Conservation (phyloP, 2,329 filamentous ascomycete genomes). For the Pseudogymnoascus sp. region DNA sequence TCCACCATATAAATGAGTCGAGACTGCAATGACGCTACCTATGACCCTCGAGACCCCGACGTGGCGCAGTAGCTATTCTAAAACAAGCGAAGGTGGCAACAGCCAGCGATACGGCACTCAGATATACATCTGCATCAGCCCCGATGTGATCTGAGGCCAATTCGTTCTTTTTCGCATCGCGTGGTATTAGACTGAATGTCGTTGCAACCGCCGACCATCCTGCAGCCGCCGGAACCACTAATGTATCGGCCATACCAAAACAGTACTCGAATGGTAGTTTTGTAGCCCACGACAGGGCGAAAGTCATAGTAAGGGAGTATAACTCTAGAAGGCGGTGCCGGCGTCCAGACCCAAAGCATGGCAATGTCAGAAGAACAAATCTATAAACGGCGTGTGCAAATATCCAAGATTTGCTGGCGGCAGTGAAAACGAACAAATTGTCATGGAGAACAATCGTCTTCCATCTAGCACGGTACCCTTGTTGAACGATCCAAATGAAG, state of each 20-base stretch:
- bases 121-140: slow-evolving; percentile 12
- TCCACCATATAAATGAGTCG: slow-evolving; percentile 2
- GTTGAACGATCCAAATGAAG: slow-evolving; percentile 15
- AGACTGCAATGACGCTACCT: slow-evolving; percentile 9
- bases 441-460: slow-evolving; percentile 19
- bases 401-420: slow-evolving; percentile 23
- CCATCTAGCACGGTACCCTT: slow-evolving; percentile 16
- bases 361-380: slow-evolving; percentile 22
- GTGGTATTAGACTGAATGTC: slow-evolving; percentile 15
- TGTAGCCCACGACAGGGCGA: slow-evolving; percentile 11
- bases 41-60: slow-evolving; percentile 6
- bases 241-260: slow-evolving; percentile 16
- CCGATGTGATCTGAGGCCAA: slow-evolving; percentile 12
- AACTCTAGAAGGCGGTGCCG: slow-evolving; percentile 21
- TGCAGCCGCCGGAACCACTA: slow-evolving; percentile 14
- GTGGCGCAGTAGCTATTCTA: slow-evolving; percentile 13
- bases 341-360: slow-evolving; percentile 21
- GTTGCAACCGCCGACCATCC: slow-evolving; percentile 15
- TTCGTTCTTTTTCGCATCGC: slow-evolving; percentile 12
- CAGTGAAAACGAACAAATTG: slow-evolving; percentile 21
- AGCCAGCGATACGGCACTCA: slow-evolving; percentile 13
- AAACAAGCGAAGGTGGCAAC: slow-evolving; percentile 15
- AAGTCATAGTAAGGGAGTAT: slow-evolving; percentile 17
- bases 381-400: slow-evolving; percentile 22
- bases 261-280: slow-evolving; percentile 16